A percentile compares a stretch with the other conserved stretches of the same genome.
Conservation (phyloP, 768 basidiomycete genomes). For the Xerocomellus intermedius region DNA sequence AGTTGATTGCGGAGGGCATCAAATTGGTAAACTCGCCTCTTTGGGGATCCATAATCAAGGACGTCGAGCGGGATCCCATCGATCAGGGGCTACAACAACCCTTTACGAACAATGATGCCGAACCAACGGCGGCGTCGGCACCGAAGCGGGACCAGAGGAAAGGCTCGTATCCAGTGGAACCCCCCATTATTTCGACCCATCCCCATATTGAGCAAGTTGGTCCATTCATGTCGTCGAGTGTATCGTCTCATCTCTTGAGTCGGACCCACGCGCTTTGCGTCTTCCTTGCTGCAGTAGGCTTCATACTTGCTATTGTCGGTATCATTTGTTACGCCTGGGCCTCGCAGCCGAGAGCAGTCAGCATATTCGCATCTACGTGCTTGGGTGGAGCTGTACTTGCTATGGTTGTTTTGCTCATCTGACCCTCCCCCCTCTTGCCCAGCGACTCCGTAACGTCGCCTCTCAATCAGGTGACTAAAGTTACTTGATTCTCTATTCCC, state of each 20-base stretch:
- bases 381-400: constrained; percentile 36
- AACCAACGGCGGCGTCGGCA: background rate
- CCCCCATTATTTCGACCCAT: constrained; percentile 40
- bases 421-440: background rate
- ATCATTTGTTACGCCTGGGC: constrained; percentile 54
- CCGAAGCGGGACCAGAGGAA: background rate
- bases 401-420: constrained; percentile 16
- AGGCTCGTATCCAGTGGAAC: constrained; percentile 16
- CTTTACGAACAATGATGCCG: background rate
- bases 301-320: constrained; percentile 48
- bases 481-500: background rate
- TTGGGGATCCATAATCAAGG: constrained; percentile 5
- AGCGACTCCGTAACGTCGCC: background rate
- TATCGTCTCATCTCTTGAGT: constrained; percentile 44
- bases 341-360: constrained; percentile 42
- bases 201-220: constrained; percentile 55
- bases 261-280: constrained; percentile 53
- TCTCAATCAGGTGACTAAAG: background rate
- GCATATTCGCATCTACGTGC: constrained; percentile 42
- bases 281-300: constrained; percentile 44
- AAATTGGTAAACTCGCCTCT: constrained; percentile 24
- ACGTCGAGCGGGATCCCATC: constrained; percentile 10
- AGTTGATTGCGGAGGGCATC: constrained; percentile 37
- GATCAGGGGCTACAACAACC: constrained; percentile 2
- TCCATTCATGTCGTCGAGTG: constrained; percentile 39